Conservation (phyloP, 2,329 filamentous ascomycete genomes). For the Ascomycota sp. region DNA sequence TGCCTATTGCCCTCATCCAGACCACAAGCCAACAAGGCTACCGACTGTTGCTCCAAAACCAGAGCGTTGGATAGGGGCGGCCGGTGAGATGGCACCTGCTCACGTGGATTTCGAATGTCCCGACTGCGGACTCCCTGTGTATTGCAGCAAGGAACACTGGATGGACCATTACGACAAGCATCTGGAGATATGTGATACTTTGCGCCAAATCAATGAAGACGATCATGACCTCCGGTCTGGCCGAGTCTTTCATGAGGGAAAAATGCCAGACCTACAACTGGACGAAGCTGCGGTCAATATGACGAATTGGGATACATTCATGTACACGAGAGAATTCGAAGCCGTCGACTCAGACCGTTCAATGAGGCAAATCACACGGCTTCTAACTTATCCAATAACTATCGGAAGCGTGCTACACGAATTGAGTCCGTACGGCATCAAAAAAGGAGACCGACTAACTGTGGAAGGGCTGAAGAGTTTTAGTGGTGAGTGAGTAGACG, state of each 20-base stretch:
- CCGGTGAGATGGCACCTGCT: slow-evolving; percentile 39
- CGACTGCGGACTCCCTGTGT: slow-evolving; percentile 82
- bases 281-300: slow-evolving; percentile 89
- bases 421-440: slow-evolving; percentile 73
- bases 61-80: slow-evolving; percentile 33
- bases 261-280: slow-evolving; percentile 72
- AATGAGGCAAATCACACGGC: slow-evolving; percentile 77
- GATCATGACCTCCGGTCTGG: slow-evolving; percentile 86
- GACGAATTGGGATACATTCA: slow-evolving; percentile 94
- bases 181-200: slow-evolving; percentile 72
- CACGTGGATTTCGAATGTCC: slow-evolving; percentile 89
- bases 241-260: slow-evolving; percentile 78
- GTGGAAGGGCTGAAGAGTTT: slow-evolving; percentile 82
- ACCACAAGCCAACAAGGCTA: slow-evolving; percentile 54
- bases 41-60: slow-evolving; percentile 41
- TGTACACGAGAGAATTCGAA: slow-evolving; percentile 78
- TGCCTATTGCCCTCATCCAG: slow-evolving; percentile 78
- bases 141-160: slow-evolving; percentile 88
- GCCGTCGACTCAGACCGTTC: slow-evolving; percentile 78
- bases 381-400: slow-evolving; percentile 84
- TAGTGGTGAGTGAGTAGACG: slow-evolving; percentile 41
- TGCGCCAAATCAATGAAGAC: slow-evolving; percentile 89
- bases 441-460: slow-evolving; percentile 53
- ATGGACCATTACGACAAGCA: slow-evolving; percentile 87
- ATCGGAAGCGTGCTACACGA: slow-evolving; percentile 84